These are phyloP conservation scores for Macrophomina pseudophaseolina DNA, from an alignment of 2,329 filamentous ascomycete species.

Conservation along the genomic window DNA sequence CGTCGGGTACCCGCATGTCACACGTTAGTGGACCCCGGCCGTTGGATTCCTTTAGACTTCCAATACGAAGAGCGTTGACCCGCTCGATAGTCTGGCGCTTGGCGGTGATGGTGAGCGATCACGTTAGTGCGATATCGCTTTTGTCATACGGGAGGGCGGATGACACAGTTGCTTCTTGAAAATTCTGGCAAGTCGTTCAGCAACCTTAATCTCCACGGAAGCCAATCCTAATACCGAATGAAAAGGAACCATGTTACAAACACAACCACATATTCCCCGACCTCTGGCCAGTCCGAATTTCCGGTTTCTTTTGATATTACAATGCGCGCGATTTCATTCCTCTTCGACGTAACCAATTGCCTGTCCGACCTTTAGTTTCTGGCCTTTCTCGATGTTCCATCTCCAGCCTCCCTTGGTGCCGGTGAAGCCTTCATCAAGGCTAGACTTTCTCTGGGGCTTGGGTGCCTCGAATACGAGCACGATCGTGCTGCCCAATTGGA, in stretches of 20 bases:
- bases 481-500: conserved; percentile 92
- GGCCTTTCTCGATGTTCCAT: conserved; percentile 87
- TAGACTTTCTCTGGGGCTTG: conserved; percentile 56
- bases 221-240: too few relatives aligned
- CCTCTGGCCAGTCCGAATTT: not conserved
- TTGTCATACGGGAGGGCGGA: too few relatives aligned
- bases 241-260: not conserved
- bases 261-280: not conserved
- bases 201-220: not conserved
- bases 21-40: not conserved
- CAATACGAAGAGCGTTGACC: not conserved
- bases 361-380: conserved; percentile 87
- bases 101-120: not conserved
- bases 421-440: conserved; percentile 62
- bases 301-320: not conserved
- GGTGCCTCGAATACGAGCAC: conserved; percentile 97
- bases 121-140: too few relatives aligned
- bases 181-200: not conserved
- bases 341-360: conserved; percentile 77
- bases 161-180: too few relatives aligned
- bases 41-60: not conserved
- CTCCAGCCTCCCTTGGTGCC: conserved; percentile 70
- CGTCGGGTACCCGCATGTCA: not conserved
- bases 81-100: not conserved
- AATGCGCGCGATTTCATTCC: conserved; percentile 4